A percentile compares a stretch with the other conserved stretches of the same genome.
These are phyloP conservation scores for Rhinocladiella mackenziei DNA, from an alignment of 2,329 filamentous ascomycete genomes.

Conservation along the genomic window DNA sequence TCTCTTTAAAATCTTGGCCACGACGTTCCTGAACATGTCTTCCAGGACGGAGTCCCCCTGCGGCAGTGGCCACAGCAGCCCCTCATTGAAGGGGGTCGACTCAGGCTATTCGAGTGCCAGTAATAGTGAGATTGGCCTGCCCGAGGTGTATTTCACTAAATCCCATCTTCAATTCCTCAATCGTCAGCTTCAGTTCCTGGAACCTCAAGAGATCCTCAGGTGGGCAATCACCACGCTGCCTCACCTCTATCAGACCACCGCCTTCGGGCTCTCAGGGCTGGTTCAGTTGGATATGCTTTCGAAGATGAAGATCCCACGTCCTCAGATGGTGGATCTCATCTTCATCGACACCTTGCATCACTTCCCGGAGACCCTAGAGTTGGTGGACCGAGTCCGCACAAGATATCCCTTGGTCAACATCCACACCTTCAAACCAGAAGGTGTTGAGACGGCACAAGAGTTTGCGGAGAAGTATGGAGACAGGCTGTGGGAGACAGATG, in stretches of 20 bases:
- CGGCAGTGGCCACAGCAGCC: conserved; percentile 23
- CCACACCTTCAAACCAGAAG: conserved; percentile 85
- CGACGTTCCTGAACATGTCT: conserved; percentile 14
- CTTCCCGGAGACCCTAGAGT: conserved; percentile 70
- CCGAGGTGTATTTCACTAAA: conserved; percentile 79
- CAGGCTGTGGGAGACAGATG: conserved; percentile 76
- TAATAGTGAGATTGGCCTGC: conserved; percentile 60
- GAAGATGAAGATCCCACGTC: conserved; percentile 47
- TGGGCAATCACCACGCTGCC: conserved; percentile 91
- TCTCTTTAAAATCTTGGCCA: conserved; percentile 4
- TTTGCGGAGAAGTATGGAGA: conserved; percentile 80
- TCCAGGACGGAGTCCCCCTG: conserved; percentile 16
- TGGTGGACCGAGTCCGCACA: conserved; percentile 69
- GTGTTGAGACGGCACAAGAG: conserved; percentile 65
- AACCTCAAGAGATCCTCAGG: conserved; percentile 83
- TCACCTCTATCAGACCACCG: conserved; percentile 80
- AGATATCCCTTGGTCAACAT: conserved; percentile 75
- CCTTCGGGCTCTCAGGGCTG: conserved; percentile 75
- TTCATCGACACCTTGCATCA: conserved; percentile 83
- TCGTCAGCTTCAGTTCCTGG: conserved; percentile 77
- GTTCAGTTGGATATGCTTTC: conserved; percentile 70
- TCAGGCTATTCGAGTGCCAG: conserved; percentile 78
- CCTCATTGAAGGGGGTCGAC: conserved; percentile 50
- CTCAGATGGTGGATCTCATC: conserved; percentile 53
- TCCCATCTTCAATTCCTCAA: conserved; percentile 89